Evolutionary conservation across 2,329 filamentous ascomycete species (phyloP), one percentile per base, ranked within the genome.

Genomic region (Ophiostoma novo-ulmi): DNA sequence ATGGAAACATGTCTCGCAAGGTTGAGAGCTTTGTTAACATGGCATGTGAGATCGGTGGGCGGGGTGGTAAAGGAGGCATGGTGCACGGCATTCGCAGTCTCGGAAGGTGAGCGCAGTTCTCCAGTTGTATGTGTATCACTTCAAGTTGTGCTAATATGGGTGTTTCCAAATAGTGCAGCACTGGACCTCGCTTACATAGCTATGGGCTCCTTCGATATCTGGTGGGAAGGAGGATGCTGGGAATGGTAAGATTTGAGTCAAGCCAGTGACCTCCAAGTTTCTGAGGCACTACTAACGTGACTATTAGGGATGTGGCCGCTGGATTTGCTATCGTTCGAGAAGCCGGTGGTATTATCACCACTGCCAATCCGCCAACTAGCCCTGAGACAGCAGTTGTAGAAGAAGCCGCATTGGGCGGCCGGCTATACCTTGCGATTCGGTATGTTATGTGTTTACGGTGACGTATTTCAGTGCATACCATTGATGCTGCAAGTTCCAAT

Each of bases 201-300:
- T 14, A 91, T 91, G 85, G 91, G 91, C 0, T 83, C 87, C 0
- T 89, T 93, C 74, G 91, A 93, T 78, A 91, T 93, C 13, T 93
- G 91, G 90, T 93, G 90, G 90, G 90, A 93, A 77, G 91, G 90
- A 3, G 90, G 90, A 0, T 92, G 90, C 76, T 92, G 90, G 90
- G 91, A 93, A 79, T 93, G 91, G 90, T 63, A 35, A 35, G 58
- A 1, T 14, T 13, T 20, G 8, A 58, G 11, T 3, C 14, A 35
- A 14, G 14, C 17, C 6, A 2, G 17, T 6, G 26, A 63, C 13
- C 26, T 63, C 4, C 26, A 31, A 11, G 36, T 5, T 17, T 35
- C 11, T 3, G 13, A 1, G 14, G 11, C 58, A 63, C 4, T 11
- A 36, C 5, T 63, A 26, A 35, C 26, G 7, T 35, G 7, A 17